A percentile compares a stretch with the other conserved stretches of the same genome.
phyloP scores from a whole-genome alignment of 371 early-diverging fungal genomes.

The Actinomortierella wolfii region DNA sequence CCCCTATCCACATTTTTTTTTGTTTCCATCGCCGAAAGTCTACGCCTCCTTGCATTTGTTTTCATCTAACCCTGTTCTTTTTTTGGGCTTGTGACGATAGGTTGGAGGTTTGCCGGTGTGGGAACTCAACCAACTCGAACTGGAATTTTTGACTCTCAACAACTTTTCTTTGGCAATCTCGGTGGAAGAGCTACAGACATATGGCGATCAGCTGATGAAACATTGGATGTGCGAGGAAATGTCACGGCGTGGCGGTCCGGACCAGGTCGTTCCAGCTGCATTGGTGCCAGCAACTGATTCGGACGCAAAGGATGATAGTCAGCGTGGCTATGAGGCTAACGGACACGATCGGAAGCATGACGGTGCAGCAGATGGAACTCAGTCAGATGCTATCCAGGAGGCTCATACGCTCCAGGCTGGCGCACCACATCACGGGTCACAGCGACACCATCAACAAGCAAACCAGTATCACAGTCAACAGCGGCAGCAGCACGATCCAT shows the following conservation, averaged over 20 bases:
- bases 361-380: constrained; percentile 13
- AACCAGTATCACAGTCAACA: constrained; percentile 10
- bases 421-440: constrained; percentile 12
- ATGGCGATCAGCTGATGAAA: constrained; percentile 70
- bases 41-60: background rate
- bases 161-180: constrained; percentile 80
- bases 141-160: constrained; percentile 78
- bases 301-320: constrained; percentile 5
- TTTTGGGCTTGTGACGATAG: constrained; percentile 41
- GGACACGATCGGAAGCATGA: constrained; percentile 10
- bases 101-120: constrained; percentile 91
- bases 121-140: constrained; percentile 88
- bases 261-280: constrained; percentile 32
- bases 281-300: constrained; percentile 26
- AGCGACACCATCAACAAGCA: constrained; percentile 1
- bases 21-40: background rate
- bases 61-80: constrained; percentile 1
- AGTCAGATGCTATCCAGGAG: constrained; percentile 17
- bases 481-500: constrained; percentile 20
- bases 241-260: constrained; percentile 10
- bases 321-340: constrained; percentile 9
- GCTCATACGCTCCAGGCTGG: constrained; percentile 15
- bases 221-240: constrained; percentile 59
- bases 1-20: no score
- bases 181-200: constrained; percentile 78